phyloP scores from a whole-genome alignment of 2,329 filamentous ascomycete species.

The Colletotrichum sp. region DNA sequence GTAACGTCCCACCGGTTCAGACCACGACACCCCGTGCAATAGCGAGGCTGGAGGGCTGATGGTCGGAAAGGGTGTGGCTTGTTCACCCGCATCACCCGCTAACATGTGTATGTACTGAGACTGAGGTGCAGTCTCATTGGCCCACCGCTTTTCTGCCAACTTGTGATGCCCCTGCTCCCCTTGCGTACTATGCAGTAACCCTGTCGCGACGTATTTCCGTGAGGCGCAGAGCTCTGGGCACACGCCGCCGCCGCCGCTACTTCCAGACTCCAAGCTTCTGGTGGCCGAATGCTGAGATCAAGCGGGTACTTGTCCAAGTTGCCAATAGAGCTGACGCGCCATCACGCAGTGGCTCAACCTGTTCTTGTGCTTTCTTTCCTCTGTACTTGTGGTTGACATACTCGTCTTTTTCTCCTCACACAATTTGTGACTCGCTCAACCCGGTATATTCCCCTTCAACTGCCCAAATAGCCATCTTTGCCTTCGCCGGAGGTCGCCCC shows the following conservation, averaged over 20 bases:
- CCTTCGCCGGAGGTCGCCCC: background rate
- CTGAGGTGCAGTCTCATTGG: background rate
- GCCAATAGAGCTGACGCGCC: conserved; percentile 13
- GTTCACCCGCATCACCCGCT: background rate
- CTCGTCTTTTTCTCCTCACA: background rate
- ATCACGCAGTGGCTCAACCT: conserved; percentile 1
- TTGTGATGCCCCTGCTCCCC: background rate
- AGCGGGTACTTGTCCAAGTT: conserved; percentile 15
- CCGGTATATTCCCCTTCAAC: background rate
- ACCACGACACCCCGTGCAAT: background rate
- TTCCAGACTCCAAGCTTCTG: conserved; percentile 14
- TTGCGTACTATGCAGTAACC: background rate
- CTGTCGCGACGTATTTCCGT: conserved; percentile 16
- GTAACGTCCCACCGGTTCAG: background rate
- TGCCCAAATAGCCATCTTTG: background rate
- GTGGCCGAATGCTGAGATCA: conserved; percentile 1
- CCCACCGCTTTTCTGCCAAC: background rate
- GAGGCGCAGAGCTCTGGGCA: conserved; percentile 22
- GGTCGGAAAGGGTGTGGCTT: conserved; percentile 2
- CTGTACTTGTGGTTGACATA: background rate
- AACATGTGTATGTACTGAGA: background rate
- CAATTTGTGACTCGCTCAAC: background rate
- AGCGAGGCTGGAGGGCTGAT: conserved; percentile 16
- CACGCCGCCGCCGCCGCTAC: conserved; percentile 15
- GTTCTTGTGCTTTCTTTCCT: background rate